Evolutionary conservation across 768 basidiomycete species (phyloP), one percentile per base, ranked within the genome.

Genomic region (Polyporus arcularius): DNA sequence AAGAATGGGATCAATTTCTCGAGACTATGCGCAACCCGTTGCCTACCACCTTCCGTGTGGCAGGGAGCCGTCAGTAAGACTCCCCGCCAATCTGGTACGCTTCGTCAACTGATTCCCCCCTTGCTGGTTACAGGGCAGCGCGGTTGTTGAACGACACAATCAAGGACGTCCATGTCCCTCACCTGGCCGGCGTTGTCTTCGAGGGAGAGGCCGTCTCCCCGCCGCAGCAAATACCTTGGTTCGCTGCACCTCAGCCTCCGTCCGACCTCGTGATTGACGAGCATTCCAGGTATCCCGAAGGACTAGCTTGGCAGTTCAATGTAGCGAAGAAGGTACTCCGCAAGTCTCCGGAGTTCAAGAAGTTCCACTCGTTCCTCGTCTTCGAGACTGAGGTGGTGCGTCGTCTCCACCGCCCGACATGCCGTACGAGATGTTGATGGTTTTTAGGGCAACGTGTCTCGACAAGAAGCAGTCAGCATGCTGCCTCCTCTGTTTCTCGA

Each of bases 391-490:
- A 98, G 78, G 92, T 96, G 32, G 95, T 96, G 65, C 43, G 90
- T 81, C 30, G 16, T 6, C 32, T 58, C 18, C 26, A 28, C 21
- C 8, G 41, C 43, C 12, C 7, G 18, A 28, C 15, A n/a, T n/a
- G n/a, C n/a, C n/a, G n/a, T 50, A 56, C 51, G 53, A 16, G 40
- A n/a, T 40, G 9, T 30, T 12, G 18, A 26, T 60, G 15, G 8
- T 7, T 31, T 21, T 4, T 66, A 96, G 94, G 96, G 97, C 49
- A 99, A 99, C 67, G 81, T 98, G 49, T 96, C 94, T 11, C 80
- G 97, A 21, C 96, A 98, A 73, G 97, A 99, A 74, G 95, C 94
- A 16, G 97, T 99, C 59, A 96, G 94, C 72, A 99, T 99, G 97
- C 79, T 99, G n/a, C 97, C 97, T 5, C 96, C 97, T 0, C 82